Base-by-base conservation (phyloP, 2,329 filamentous ascomycete genomes). In the Cladophialophora immunda region DNA sequence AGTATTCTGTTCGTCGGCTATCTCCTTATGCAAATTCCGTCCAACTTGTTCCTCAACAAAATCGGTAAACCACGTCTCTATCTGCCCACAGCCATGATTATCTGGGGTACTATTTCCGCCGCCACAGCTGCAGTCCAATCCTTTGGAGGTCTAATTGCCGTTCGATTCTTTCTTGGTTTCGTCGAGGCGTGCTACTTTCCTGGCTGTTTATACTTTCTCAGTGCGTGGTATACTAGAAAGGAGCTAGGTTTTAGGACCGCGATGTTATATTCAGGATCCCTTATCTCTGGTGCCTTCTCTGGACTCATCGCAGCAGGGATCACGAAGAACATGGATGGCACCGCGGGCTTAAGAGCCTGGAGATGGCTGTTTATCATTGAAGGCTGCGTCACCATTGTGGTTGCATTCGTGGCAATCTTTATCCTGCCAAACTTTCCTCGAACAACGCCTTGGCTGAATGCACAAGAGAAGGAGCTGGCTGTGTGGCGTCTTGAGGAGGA, bases 201-300 rank as follows among this genome's bases (percentile, higher is more conserved):
- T 0, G 89, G 89, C 41, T 86, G 77, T 1, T 73, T 82, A 0
- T 81, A 78, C 63, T 79, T 76, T 36, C 70, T 82, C 0, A 79
- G 87, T 71, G 1, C 71, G 67, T 58, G 74, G 66, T 83, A 83
- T 61, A 82, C 78, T 6, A 74, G 78, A 8, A 76, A 77, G 7
- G 74, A 73, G 13, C 86, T 75, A 87, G 88, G 64, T 64, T 74
- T 74, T 54, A 71, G 76, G n/a, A 76, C 74, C 25, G 75, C 76
- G 4, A 73, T 73, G 13, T 67, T 77, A 4, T 76, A 76, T 64
- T 75, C 74, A 0, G 91, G 90, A 0, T 87, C 88, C 0, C 81
- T 92, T 30, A 85, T 93, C 22, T 90, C 88, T 0, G 89, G 90
- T 4, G 90, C 90, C 1, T 92, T 93, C 73, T 90, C 89, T 0